A percentile compares a stretch with the other conserved stretches of the same genome.
phyloP scores from a whole-genome alignment of 2,329 filamentous ascomycete species.

The Sclerotinia borealis region DNA sequence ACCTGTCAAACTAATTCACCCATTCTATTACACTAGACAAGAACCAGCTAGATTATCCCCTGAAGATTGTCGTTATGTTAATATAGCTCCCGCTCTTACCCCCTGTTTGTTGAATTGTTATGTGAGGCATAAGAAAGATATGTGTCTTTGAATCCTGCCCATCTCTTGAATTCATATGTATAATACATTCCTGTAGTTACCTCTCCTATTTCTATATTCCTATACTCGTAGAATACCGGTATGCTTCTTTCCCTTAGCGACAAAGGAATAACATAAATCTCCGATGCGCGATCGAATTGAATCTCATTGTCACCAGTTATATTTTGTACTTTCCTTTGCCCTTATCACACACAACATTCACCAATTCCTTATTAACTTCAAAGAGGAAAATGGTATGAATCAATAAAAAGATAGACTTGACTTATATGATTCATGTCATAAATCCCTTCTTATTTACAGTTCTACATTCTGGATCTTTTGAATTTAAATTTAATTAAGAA shows the following conservation, averaged over 20 bases:
- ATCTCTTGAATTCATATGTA: neutral
- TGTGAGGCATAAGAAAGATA: neutral
- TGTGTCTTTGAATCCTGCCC: neutral
- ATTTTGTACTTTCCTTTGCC: neutral
- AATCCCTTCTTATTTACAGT: neutral
- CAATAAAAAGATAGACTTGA: neutral
- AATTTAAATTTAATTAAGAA: neutral
- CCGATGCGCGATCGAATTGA: neutral
- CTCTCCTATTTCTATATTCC: neutral
- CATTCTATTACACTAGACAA: neutral
- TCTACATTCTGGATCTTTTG: neutral
- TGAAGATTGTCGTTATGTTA: constrained; percentile 2
- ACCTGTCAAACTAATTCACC: neutral
- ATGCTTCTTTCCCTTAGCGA: neutral
- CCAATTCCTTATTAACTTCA: neutral
- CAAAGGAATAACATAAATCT: neutral
- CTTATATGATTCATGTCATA: constrained; percentile 1
- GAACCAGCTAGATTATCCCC: neutral
- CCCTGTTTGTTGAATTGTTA: neutral
- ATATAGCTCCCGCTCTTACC: neutral
- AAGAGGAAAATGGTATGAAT: neutral
- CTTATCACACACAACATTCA: neutral
- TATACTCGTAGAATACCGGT: neutral
- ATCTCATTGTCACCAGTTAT: neutral
- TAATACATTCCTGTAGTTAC: too few species aligned